phyloP scores from a whole-genome alignment of 495 filamentous ascomycete species.

The Lasiosphaeria ovina region DNA sequence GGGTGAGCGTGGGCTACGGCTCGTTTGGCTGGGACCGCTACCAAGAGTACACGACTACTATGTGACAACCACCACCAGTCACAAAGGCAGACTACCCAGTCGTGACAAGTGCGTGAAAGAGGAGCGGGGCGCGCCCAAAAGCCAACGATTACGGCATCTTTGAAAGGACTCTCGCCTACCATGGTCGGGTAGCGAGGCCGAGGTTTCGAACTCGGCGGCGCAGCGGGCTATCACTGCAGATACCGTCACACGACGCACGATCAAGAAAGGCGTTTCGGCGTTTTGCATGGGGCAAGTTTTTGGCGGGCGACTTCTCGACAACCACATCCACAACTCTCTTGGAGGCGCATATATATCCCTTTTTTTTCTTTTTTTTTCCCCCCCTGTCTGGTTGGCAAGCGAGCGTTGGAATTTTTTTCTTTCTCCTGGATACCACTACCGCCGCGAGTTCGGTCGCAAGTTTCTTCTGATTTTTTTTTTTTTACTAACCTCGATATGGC shows the following conservation, averaged over 20 bases:
- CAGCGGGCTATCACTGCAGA: conserved; percentile 14
- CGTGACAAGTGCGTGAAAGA: conserved; percentile 36
- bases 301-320: conserved; percentile 16
- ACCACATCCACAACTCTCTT: conserved; percentile 19
- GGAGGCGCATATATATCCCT: conserved; percentile 24
- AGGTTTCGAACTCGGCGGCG: conserved; percentile 16
- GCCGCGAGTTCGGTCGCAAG: conserved; percentile 44
- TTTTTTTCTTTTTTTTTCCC: conserved; percentile 29
- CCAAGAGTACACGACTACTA: conserved; percentile 60
- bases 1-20: conserved; percentile 69
- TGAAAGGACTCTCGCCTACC: no score
- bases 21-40: conserved; percentile 76
- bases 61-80: conserved; percentile 58
- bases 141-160: no score
- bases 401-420: conserved; percentile 35
- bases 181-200: conserved; percentile 3
- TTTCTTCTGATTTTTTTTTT: conserved; percentile 23
- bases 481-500: conserved; percentile 41
- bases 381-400: conserved; percentile 35
- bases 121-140: no score
- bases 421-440: conserved; percentile 33
- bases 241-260: conserved; percentile 18
- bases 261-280: conserved; percentile 37
- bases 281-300: conserved; percentile 39
- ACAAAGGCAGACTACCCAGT: conserved; percentile 37